phyloP scores from a whole-genome alignment of 257 asterid genomes.

The Solanum sejunctum region DNA sequence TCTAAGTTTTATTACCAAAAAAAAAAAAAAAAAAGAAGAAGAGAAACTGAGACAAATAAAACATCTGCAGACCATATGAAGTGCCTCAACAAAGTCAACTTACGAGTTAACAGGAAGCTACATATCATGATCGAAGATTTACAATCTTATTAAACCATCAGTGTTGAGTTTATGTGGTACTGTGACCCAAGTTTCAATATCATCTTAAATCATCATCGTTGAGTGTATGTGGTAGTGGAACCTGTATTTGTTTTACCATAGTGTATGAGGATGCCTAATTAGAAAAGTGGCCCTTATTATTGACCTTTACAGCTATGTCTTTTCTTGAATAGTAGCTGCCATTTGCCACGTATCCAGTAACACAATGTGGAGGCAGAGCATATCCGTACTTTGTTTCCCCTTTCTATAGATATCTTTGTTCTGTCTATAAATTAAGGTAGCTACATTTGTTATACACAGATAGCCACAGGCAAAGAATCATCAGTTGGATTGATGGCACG shows the following conservation, averaged over 20 bases:
- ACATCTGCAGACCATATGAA: neutral
- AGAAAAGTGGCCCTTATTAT: neutral
- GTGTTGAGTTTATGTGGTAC: neutral
- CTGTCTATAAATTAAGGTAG: neutral
- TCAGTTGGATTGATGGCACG: constrained; percentile 79
- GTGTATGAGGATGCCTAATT: neutral
- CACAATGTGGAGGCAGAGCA: neutral
- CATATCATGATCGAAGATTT: neutral
- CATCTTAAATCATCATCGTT: neutral
- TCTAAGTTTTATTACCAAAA: neutral
- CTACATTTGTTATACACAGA: constrained; percentile 31
- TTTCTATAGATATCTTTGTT: neutral
- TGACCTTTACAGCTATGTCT: neutral
- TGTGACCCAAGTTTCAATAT: neutral
- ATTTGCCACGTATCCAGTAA: neutral
- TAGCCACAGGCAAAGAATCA: constrained; percentile 82
- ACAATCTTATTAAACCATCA: neutral
- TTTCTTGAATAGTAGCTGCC: neutral
- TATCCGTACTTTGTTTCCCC: neutral
- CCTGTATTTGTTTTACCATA: neutral
- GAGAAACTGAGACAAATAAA: neutral
- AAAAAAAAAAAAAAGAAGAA: neutral
- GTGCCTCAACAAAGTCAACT: neutral
- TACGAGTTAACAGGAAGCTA: neutral
- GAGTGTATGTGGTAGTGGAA: neutral